Percentiles rank a stretch among this genome's conserved stretches.
phyloP scores from a whole-genome alignment of 257 asterid species.

The Ajuga chamaepitys region DNA sequence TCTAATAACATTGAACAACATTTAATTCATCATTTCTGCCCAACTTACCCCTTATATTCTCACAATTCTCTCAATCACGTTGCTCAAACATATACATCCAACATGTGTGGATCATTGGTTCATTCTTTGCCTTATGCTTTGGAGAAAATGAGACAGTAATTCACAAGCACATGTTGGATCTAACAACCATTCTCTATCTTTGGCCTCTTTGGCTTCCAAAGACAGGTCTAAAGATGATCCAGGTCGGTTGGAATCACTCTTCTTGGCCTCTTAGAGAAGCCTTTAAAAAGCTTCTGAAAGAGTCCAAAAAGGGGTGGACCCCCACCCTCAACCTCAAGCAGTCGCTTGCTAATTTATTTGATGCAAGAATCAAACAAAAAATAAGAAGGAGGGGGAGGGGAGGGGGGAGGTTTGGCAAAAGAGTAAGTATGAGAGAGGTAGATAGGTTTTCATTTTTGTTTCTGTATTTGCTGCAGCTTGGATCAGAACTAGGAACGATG shows the following conservation, averaged over 20 bases:
- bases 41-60: conserved; percentile 76
- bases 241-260: conserved; percentile 20
- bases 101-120: conserved; percentile 37
- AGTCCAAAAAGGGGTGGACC: conserved; percentile 62
- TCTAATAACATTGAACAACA: background rate
- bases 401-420: conserved; percentile 7
- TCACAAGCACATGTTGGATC: too few species aligned
- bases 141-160: conserved; percentile 11
- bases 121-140: conserved; percentile 32
- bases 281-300: conserved; percentile 83
- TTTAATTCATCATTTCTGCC: background rate
- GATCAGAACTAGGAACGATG: too few species aligned
- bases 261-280: conserved; percentile 54
- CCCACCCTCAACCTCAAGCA: conserved; percentile 67
- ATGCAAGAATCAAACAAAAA: conserved; percentile 18
- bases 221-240: conserved; percentile 19
- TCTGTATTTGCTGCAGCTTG: too few species aligned
- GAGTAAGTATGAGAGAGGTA: conserved; percentile 15
- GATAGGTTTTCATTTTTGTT: conserved; percentile 2
- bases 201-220: background rate
- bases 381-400: too few species aligned
- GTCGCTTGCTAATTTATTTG: conserved; percentile 43
- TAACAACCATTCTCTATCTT: too few species aligned
- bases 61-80: conserved; percentile 80
- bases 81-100: conserved; percentile 59